Evolutionary conservation across 768 basidiomycete species (phyloP), one percentile per base, ranked within the genome.

Genomic region (Holtermannia corniformis): DNA sequence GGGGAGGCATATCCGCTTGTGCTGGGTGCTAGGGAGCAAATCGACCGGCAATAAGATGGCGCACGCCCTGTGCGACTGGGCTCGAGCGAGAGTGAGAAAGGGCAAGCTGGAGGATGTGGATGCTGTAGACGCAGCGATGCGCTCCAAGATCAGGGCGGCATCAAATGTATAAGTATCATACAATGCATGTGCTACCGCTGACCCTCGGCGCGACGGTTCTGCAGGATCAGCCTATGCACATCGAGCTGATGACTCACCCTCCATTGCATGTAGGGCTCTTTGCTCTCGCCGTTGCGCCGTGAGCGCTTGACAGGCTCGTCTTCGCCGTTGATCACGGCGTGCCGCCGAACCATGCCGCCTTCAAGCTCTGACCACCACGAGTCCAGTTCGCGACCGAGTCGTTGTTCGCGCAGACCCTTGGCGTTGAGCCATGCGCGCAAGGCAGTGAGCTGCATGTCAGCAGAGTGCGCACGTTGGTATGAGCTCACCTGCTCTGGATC

Each of bases 391-490:
- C 87, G 89, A 14, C 79, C 80, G 54, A 99, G 74, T 1, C 79
- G 74, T 46, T 82, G 81, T 72, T 99, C 93, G 50, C 93, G 82
- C 50, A 84, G 81, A 3, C 95, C 93, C 75, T 90, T 92, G 26
- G 83, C 78, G 68, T 93, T 95, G 16, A 99, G 76, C 92, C 93
- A 99, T 3, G 82, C 78, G 25, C 88, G 71, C 64, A 87, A 86
- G 51, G 83, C 81, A 32, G 88, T 84, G 50, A 93, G 72, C 92
- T 96, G 67, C 44, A 50, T 10, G n/a, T 16, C 19, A 24, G 27
- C 20, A 27, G 22, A 21, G 27, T 10, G 22, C n/a, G 20, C 22
- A n/a, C n/a, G n/a, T n/a, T n/a, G n/a, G n/a, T 19, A 51, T 25
- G 10, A 28, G 71, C 81, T 54, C 59, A 92, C 92, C 83, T 92